phyloP scores from a whole-genome alignment of 306 rosid genomes.

The Cucumis hystrix region DNA sequence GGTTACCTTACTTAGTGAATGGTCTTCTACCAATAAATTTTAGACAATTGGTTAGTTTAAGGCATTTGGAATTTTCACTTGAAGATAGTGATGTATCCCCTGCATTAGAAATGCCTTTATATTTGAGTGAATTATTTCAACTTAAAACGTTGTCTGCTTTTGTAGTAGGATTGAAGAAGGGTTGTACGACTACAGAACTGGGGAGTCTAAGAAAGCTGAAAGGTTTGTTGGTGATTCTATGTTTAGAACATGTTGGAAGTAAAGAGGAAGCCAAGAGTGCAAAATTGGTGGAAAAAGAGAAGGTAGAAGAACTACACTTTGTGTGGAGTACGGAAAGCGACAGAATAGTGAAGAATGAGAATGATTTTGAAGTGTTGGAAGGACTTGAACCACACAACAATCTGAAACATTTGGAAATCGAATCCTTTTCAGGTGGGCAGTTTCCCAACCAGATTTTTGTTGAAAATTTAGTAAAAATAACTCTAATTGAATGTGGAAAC shows the following conservation, averaged over 20 bases:
- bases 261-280: neutral
- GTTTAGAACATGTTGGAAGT: neutral
- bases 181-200: neutral
- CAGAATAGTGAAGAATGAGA: no score
- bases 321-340: no score
- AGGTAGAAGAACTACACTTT: neutral
- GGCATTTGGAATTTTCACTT: neutral
- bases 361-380: no score
- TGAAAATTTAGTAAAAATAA: neutral
- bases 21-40: neutral
- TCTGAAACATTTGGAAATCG: neutral
- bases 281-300: neutral
- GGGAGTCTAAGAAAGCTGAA: neutral
- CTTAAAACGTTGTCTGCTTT: neutral
- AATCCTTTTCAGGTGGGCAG: neutral
- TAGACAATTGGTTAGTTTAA: neutral
- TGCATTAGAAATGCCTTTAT: neutral
- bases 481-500: no score
- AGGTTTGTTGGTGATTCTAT: neutral
- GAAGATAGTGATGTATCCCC: no score
- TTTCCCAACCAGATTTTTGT: neutral
- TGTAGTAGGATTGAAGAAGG: neutral
- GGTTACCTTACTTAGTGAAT: no score
- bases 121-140: neutral
- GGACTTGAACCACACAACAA: no score